Percentiles rank a stretch among this genome's conserved stretches.
Evolutionary conservation across 1,284 basidiomycete species (phyloP).

Genomic region (Irpex lacteus): DNA sequence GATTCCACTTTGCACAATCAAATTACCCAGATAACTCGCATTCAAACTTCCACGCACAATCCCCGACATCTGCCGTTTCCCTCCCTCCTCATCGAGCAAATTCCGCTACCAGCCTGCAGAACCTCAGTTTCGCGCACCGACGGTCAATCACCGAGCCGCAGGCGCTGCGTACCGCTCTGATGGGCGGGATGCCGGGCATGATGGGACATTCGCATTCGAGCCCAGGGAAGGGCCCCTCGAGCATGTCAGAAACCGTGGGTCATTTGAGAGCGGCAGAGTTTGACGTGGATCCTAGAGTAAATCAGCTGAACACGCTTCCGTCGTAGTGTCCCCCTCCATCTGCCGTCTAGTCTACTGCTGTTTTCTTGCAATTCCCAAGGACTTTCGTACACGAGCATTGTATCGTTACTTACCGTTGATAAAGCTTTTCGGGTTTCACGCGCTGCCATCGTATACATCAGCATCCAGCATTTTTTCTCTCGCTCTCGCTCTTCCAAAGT

Average conservation of each 20-base stretch:
- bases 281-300: slow-evolving; percentile 18
- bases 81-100: slow-evolving; percentile 27
- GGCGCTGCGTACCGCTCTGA: slow-evolving; percentile 39
- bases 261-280: slow-evolving; percentile 16
- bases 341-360: slow-evolving; percentile 13
- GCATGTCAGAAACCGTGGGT: slow-evolving; percentile 27
- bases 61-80: slow-evolving; percentile 25
- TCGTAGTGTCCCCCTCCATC: slow-evolving; percentile 3
- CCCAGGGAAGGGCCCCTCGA: slow-evolving; percentile 39
- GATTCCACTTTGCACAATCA: slow-evolving; percentile 44
- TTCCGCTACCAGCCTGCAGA: slow-evolving; percentile 13
- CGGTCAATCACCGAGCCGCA: slow-evolving; percentile 52
- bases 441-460: slow-evolving; percentile 13
- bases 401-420: slow-evolving; percentile 19
- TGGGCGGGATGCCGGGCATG: slow-evolving; percentile 39
- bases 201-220: slow-evolving; percentile 21
- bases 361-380: slow-evolving; percentile 14
- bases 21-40: slow-evolving; percentile 34
- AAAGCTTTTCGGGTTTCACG: slow-evolving; percentile 17
- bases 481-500: not conserved
- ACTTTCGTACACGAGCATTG: slow-evolving; percentile 19
- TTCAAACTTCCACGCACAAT: slow-evolving; percentile 31
- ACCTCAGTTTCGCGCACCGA: slow-evolving; percentile 35
- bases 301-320: slow-evolving; percentile 15
- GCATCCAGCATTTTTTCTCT: slow-evolving; percentile 5